Base-by-base conservation (phyloP, 331 rosid species). In the Arachis monticola region DNA sequence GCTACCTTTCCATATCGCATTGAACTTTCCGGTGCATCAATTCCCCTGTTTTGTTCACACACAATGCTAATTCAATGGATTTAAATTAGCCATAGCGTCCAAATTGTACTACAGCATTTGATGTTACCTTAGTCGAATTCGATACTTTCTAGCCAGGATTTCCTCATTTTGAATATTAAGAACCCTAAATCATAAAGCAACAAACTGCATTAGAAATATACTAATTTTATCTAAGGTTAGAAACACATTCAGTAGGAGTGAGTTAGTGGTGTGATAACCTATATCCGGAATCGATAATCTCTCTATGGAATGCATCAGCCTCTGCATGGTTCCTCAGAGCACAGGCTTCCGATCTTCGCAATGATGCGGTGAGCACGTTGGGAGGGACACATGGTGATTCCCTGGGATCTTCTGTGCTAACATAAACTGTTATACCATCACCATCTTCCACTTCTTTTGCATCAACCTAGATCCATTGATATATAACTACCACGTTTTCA, bases 371-470 rank as follows among this genome's bases (percentile, higher is more conserved):
- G 14, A 80, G 81, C 56, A 94, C 88, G 0, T 85, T 82, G 10
- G 27, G 64, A 0, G 97, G 97, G 66, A 94, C 78, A 50, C 42
- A 10, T 2, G 90, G 83, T 17, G 97, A 90, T 63, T 94, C 99
- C 51, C 96, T 74, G 3, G 96, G 87, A 22, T 90, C 93, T 53
- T 80, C 9, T 31, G 97, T 87, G 82, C 92, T 92, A 41, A 94
- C 99, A 85, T 92, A 92, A n/a, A 90, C 97, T 3, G 97, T 90
- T 78, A 94, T 31, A 5, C 93, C 82, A 81, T 94, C 99, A 31
- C 99, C 99, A 79, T 94, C 99, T 40, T 91, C 83, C 38, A 94
- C 86, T 12, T 93, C 93, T 78, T 74, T 94, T 57, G 82, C 84
- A 81, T 90, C 93, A 60, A 94, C 88, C 99, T 94, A 67, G 40